phyloP scores from a whole-genome alignment of 176 grass and related monocot species.

The Pharus latifolius region DNA sequence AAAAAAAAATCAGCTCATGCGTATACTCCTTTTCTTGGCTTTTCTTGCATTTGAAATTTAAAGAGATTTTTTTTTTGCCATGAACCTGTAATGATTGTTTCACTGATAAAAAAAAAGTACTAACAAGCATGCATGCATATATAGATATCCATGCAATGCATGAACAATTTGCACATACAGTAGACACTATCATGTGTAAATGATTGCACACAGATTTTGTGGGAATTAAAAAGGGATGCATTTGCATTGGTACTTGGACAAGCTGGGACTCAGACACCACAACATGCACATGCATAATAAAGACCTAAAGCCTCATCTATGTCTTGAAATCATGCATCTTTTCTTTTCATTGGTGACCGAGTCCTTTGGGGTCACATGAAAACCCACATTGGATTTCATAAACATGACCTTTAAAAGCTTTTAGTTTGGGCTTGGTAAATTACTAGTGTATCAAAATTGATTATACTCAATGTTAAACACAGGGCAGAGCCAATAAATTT shows the following conservation, averaged over 20 bases:
- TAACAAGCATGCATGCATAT: no score
- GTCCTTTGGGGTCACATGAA: slow-evolving; percentile 2
- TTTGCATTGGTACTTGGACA: slow-evolving; percentile 1
- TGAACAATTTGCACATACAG: no score
- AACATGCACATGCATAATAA: not conserved
- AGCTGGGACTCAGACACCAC: slow-evolving; percentile 10
- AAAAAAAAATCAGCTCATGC: no score
- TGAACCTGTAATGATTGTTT: no score
- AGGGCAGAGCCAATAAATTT: no score
- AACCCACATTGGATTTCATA: not conserved
- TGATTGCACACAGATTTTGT: slow-evolving; percentile 12
- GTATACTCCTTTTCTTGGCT: no score
- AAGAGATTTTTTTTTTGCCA: no score
- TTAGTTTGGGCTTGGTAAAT: no score
- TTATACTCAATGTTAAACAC: no score
- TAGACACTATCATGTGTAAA: slow-evolving; percentile 8
- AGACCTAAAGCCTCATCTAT: not conserved
- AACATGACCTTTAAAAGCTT: no score
- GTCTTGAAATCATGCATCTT: slow-evolving; percentile 3
- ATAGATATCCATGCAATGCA: not conserved
- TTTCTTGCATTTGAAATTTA: no score
- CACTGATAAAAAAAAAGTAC: not conserved
- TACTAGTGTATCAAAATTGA: no score
- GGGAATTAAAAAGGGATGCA: not conserved
- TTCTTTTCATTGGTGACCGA: slow-evolving; percentile 33